Conservation (phyloP, 2,329 filamentous ascomycete genomes). For the Paraphaeosphaeria minitans region DNA sequence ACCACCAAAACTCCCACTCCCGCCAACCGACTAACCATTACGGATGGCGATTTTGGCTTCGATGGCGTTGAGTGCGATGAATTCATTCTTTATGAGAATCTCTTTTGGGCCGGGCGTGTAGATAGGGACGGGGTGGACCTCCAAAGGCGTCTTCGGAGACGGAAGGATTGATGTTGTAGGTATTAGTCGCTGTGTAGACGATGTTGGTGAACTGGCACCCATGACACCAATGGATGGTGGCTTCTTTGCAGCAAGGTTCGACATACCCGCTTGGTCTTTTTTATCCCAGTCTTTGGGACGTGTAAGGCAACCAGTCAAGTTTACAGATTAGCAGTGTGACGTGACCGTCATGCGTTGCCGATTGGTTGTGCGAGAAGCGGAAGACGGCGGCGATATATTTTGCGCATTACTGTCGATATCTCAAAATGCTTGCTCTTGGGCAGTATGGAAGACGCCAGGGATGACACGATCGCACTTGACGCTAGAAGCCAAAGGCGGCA, state of each 20-base stretch:
- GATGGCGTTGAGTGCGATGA: constrained; percentile 31
- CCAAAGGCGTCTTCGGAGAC: background rate
- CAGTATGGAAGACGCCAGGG: background rate
- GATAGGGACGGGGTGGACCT: constrained; percentile 1
- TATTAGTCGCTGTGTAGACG: background rate
- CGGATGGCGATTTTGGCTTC: constrained; percentile 25
- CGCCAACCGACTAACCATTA: constrained; percentile 22
- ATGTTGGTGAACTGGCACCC: background rate
- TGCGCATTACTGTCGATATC: background rate
- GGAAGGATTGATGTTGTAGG: background rate
- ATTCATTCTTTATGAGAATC: constrained; percentile 29
- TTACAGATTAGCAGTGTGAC: background rate
- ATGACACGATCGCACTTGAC: background rate
- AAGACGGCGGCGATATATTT: background rate
- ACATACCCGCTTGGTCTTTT: background rate
- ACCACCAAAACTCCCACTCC: constrained; percentile 34
- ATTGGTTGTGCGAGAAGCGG: background rate
- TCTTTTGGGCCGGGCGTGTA: constrained; percentile 15
- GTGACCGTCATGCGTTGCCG: background rate
- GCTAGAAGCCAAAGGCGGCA: background rate
- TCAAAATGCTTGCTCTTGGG: background rate
- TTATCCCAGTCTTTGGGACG: background rate
- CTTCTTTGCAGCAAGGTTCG: constrained; percentile 2
- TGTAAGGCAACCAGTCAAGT: background rate
- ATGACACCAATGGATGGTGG: background rate